Evolutionary conservation across 306 rosid species (phyloP), one percentile per base, ranked within the genome.

Genomic region (Fragaria nilgerrensis): DNA sequence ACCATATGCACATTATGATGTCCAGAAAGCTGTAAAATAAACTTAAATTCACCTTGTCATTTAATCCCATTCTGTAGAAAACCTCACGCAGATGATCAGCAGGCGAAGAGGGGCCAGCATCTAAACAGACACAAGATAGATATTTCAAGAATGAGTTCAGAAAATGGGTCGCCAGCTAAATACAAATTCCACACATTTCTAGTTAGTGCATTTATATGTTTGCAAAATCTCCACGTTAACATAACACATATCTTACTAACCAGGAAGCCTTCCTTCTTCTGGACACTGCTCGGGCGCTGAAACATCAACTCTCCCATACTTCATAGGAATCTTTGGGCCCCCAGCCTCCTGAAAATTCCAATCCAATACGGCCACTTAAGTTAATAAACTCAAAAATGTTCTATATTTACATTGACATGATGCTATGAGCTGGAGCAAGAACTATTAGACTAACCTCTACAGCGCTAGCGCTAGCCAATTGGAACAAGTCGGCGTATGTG

Each of bases 251-350:
- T 72, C 52, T 70, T 48, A 68, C 89, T 75, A 73, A 96, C 99
- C 91, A 58, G 98, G 99, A 87, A 96, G 99, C 80, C 99, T 85
- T 76, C 98, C 98, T 89, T 92, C 99, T 80, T 96, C 99, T 49
- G 98, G 99, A 82, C 98, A 92, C 78, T 92, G 89, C 49, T 86
- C 90, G 34, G 99, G 93, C 68, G 58, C 85, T 20, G 92, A 72
- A 72, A 79, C 91, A 75, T 92, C 97, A 61, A 92, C 89, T 84
- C 99, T 88, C 69, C 98, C 99, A 83, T 92, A 96, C 84, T 87
- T 96, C 98, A 96, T 96, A 10, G 99, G 98, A 75, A 92, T 85
- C 85, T 92, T 92, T 29, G 98, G 98, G 69, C 99, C 99, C 76
- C 99, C 99, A 22, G 96, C 96, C 65, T 92, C 99, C 99, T 96